Percentiles rank a stretch among this genome's conserved stretches.
Conservation (phyloP, 2,329 filamentous ascomycete genomes). For the Aspergillus bombycis region DNA sequence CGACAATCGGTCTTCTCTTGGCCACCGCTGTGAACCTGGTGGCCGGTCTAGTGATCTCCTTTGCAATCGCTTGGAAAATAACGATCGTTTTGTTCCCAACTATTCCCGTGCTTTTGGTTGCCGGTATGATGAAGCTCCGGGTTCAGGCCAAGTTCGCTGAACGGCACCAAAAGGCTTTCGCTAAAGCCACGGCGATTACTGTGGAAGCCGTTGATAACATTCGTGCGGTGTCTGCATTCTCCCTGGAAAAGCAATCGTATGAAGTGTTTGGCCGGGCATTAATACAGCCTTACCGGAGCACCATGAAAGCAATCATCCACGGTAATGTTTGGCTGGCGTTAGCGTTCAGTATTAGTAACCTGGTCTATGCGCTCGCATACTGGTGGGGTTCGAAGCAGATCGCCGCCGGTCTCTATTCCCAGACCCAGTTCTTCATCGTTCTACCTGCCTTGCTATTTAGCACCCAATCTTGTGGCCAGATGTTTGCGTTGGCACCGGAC, state of each 20-base stretch:
- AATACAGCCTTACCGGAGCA: constrained; percentile 50
- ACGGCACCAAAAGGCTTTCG: constrained; percentile 54
- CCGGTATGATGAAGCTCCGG: constrained; percentile 69
- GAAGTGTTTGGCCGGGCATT: constrained; percentile 49
- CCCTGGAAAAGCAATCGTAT: constrained; percentile 54
- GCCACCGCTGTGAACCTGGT: constrained; percentile 71
- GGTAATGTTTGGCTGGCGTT: constrained; percentile 49
- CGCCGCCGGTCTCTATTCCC: constrained; percentile 64
- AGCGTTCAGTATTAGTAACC: constrained; percentile 55
- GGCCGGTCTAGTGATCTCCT: constrained; percentile 67
- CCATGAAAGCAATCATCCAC: constrained; percentile 49
- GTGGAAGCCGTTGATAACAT: constrained; percentile 57
- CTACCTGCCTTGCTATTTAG: constrained; percentile 71
- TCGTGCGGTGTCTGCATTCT: constrained; percentile 54
- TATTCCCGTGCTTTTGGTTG: constrained; percentile 68
- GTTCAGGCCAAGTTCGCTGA: constrained; percentile 63
- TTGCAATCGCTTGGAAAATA: constrained; percentile 75
- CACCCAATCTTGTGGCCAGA: constrained; percentile 72
- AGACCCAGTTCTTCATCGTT: constrained; percentile 73
- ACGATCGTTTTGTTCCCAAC: constrained; percentile 70
- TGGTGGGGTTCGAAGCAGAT: constrained; percentile 78
- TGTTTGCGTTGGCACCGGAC: constrained; percentile 75
- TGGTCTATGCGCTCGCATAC: constrained; percentile 75
- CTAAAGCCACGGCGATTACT: constrained; percentile 53
- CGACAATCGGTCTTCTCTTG: constrained; percentile 69